Base-by-base conservation (phyloP, 2,329 filamentous ascomycete species). In the Zymoseptoria pseudotritici region DNA sequence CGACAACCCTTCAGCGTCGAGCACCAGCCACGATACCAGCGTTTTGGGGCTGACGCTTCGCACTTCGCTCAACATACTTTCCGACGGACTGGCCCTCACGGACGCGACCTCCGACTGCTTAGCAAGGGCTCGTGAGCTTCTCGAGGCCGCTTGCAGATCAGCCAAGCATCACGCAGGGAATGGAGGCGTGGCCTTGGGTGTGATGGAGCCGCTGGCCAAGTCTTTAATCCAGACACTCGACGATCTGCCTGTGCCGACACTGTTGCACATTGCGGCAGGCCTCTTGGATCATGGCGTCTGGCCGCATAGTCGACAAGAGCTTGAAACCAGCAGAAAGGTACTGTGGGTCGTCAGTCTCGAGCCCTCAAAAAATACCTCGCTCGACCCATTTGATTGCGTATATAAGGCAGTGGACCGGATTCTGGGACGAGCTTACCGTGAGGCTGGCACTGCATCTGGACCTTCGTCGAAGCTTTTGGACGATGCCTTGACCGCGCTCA, bases 141-240 rank as follows among this genome's bases (percentile, higher is more conserved):
- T 53, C 60, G 61, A 61, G 55, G 62, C 36, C 64, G 62, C 58
- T 42, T 72, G 82, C 2, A 74, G 79, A 8, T 82, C 83, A 56
- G 82, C 87, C 6, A 80, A 78, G 19, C 76, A 80, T 11, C 85
- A 90, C 63, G 82, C 83, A 56, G 89, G 90, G 2, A 85, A 90
- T 62, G 82, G 83, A 17, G 86, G 85, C 5, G 80, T 86, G 50
- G 83, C 86, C 4, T 78, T 89, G 55, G 82, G 83, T 22, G 79
- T 91, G 1, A 78, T 92, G 49, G 90, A 95, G 55, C 71, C 70
- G 10, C 58, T 70, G 17, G 63, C 69, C 2, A 69, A 67, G 51
- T 54, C 60, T 1, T 19, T 67, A 22, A 50, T 55, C 4, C 61
- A 68, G 21, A 59, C 55, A 10, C 24, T 50, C n/a, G 24, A 62